A percentile compares a stretch with the other conserved stretches of the same genome.
These are phyloP conservation scores for Chionographis japonica DNA, from an alignment of 106 monocot genomes.

Conservation along the genomic window DNA sequence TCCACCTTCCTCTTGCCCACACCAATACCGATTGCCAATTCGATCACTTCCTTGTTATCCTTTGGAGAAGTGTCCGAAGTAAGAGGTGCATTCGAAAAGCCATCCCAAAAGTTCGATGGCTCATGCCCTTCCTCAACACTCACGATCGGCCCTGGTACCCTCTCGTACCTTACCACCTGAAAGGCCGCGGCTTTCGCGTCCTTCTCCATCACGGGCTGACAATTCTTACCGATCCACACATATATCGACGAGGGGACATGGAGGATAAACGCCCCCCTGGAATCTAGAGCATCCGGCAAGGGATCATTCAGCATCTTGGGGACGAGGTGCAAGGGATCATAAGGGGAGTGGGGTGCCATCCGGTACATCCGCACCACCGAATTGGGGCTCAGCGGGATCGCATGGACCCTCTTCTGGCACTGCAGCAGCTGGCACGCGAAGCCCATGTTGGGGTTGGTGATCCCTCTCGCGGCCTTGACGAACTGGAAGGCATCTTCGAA, in stretches of 20 bases:
- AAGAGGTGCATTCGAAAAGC: conserved; percentile 36
- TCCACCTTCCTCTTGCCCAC: conserved; percentile 63
- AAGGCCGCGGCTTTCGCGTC: conserved; percentile 87
- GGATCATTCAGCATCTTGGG: conserved; percentile 81
- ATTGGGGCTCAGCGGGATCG: conserved; percentile 82
- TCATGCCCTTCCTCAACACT: conserved; percentile 73
- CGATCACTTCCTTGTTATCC: conserved; percentile 22
- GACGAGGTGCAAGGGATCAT: conserved; percentile 86
- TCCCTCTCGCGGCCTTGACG: conserved; percentile 88
- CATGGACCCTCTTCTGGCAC: conserved; percentile 97
- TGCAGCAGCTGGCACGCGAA: conserved; percentile 91
- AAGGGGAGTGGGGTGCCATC: conserved; percentile 91
- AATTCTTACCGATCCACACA: conserved; percentile 78
- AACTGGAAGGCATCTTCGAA: conserved; percentile 93
- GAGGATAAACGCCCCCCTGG: conserved; percentile 86
- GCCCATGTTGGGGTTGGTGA: conserved; percentile 98
- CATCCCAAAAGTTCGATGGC: conserved; percentile 76
- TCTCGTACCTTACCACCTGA: conserved; percentile 94
- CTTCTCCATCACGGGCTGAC: conserved; percentile 72
- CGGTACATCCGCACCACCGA: conserved; percentile 75
- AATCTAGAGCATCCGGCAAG: conserved; percentile 60
- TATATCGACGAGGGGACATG: conserved; percentile 69
- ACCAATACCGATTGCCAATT: conserved; percentile 8
- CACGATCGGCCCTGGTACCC: conserved; percentile 64
- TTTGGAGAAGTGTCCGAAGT: conserved; percentile 14